Conservation (phyloP, 2,329 filamentous ascomycete species). For the Fusarium albidum region DNA sequence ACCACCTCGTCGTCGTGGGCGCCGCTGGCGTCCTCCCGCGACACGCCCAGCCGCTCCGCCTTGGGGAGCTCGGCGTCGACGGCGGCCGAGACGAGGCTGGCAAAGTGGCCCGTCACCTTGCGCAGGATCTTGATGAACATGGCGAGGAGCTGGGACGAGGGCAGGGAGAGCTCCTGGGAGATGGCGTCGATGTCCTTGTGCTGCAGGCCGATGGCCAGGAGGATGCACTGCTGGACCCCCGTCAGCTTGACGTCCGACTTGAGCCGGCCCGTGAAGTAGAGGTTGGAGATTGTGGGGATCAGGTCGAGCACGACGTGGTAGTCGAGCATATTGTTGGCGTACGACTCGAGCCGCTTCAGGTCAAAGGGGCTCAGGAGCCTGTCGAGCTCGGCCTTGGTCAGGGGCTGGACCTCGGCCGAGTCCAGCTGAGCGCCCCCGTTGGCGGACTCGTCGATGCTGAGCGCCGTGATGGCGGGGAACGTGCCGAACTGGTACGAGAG, state of each 20-base stretch:
- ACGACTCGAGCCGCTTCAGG: constrained; percentile 92
- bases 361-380: constrained; percentile 86
- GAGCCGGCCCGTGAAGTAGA: constrained; percentile 86
- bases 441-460: constrained; percentile 89
- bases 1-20: constrained; percentile 75
- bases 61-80: constrained; percentile 72
- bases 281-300: constrained; percentile 79
- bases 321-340: constrained; percentile 96
- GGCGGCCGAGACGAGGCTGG: constrained; percentile 75
- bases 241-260: constrained; percentile 73
- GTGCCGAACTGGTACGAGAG: constrained; percentile 91
- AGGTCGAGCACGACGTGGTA: constrained; percentile 97
- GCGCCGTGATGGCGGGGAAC: constrained; percentile 79
- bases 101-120: constrained; percentile 84
- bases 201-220: constrained; percentile 91
- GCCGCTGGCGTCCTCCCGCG: constrained; percentile 65
- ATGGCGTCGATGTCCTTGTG: constrained; percentile 85
- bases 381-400: constrained; percentile 82
- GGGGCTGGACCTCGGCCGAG: constrained; percentile 53
- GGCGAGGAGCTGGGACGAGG: constrained; percentile 81
- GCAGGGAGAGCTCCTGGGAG: constrained; percentile 79
- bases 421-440: constrained; percentile 75
- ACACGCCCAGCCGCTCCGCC: constrained; percentile 64
- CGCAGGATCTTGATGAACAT: constrained; percentile 98
- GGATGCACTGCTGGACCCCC: constrained; percentile 84